phyloP scores from a whole-genome alignment of 2,329 filamentous ascomycete genomes.

The Aureobasidium sp. region DNA sequence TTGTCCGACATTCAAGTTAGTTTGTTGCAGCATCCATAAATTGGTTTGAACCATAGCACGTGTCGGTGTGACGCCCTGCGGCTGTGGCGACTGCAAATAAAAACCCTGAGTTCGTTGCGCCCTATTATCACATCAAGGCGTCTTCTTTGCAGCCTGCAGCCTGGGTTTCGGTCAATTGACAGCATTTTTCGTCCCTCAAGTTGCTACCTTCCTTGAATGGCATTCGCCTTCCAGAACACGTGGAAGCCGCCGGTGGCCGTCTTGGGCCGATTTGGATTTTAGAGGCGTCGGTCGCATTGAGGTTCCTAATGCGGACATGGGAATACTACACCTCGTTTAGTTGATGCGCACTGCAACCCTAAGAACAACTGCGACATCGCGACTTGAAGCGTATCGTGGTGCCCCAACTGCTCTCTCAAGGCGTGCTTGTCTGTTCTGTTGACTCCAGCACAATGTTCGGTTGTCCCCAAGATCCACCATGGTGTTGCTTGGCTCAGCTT shows the following conservation, averaged over 20 bases:
- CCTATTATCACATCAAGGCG: constrained; percentile 1
- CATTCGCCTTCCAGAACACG: background rate
- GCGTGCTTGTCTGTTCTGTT: constrained; percentile 3
- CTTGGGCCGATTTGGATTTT: background rate
- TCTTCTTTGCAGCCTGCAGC: too few relatives aligned
- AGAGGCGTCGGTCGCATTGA: background rate
- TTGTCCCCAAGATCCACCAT: constrained; percentile 8
- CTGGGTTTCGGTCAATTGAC: too few relatives aligned
- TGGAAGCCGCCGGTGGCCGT: constrained; percentile 9
- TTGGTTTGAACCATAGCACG: background rate
- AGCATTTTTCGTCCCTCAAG: too few relatives aligned
- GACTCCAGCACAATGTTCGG: background rate
- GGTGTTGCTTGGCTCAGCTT: constrained; percentile 9
- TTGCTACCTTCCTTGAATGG: too few relatives aligned
- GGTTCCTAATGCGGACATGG: background rate
- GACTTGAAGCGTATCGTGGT: background rate
- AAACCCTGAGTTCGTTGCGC: background rate
- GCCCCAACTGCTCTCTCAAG: constrained; percentile 1
- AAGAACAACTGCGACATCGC: background rate
- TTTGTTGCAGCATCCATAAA: background rate
- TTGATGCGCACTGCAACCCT: background rate
- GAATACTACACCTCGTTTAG: background rate
- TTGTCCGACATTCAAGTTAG: background rate
- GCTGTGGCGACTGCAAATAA: background rate
- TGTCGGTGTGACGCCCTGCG: background rate